A percentile compares a stretch with the other conserved stretches of the same genome.
These are phyloP conservation scores for Thielaviopsis euricoi DNA, from an alignment of 2,329 filamentous ascomycete species.

Conservation along the genomic window DNA sequence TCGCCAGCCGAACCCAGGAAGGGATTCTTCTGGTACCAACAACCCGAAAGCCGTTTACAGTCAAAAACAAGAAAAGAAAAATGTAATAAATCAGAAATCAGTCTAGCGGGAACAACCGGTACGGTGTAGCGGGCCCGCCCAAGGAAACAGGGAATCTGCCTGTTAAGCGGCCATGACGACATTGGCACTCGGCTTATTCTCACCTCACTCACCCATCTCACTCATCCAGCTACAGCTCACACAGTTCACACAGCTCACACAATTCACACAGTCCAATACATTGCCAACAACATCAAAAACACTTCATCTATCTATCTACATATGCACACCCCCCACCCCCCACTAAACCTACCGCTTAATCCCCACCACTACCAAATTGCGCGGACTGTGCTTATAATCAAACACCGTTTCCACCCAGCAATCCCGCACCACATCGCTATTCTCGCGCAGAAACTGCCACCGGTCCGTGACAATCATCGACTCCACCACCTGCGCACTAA, in stretches of 20 bases:
- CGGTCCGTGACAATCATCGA: constrained; percentile 80
- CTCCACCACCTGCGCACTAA: constrained; percentile 78
- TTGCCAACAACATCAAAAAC: too few species aligned
- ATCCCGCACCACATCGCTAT: constrained; percentile 48
- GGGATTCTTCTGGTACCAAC: too few species aligned
- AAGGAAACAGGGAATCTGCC: background rate
- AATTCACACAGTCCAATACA: too few species aligned
- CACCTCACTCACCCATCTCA: too few species aligned
- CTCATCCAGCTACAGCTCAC: too few species aligned
- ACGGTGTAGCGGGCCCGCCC: background rate
- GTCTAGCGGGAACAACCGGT: background rate
- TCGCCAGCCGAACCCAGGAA: too few species aligned
- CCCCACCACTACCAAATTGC: constrained; percentile 86
- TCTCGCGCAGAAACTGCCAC: constrained; percentile 74
- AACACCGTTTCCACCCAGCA: constrained; percentile 92
- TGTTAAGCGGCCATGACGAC: background rate
- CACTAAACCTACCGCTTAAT: constrained; percentile 54
- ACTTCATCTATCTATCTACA: background rate
- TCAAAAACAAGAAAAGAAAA: too few species aligned
- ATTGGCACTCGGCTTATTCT: too few species aligned
- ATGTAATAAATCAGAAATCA: too few species aligned
- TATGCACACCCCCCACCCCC: too few species aligned
- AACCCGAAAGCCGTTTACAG: too few species aligned
- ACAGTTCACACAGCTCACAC: too few species aligned
- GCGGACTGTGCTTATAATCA: constrained; percentile 68